Evolutionary conservation across 1,139 yeast species (phyloP).

Genomic region (Yamadazyma buinensis): DNA sequence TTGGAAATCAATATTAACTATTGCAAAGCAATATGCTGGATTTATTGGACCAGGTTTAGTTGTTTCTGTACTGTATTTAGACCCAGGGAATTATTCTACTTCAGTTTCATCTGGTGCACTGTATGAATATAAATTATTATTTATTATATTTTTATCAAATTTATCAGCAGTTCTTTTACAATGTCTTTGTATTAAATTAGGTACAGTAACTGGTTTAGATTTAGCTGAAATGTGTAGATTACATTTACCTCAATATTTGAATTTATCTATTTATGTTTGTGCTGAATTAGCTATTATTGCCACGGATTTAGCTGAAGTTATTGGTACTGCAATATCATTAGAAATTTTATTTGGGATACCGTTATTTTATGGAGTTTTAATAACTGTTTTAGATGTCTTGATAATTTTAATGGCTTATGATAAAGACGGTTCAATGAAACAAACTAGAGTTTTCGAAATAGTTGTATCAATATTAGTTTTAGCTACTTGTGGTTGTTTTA

Average conservation of each 20-base stretch:
- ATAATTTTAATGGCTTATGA: slow-evolving; percentile 65
- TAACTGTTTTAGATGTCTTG: slow-evolving; percentile 71
- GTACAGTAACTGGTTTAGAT: slow-evolving; percentile 76
- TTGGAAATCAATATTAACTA: too few species aligned
- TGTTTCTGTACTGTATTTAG: slow-evolving; percentile 77
- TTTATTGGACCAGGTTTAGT: slow-evolving; percentile 80
- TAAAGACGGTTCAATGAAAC: slow-evolving; percentile 65
- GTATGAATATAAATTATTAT: slow-evolving; percentile 60
- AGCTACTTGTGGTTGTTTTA: slow-evolving; percentile 64
- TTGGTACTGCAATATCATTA: slow-evolving; percentile 74
- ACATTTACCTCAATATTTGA: slow-evolving; percentile 56
- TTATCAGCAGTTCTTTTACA: slow-evolving; percentile 71
- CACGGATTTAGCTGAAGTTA: slow-evolving; percentile 79
- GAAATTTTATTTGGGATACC: slow-evolving; percentile 69
- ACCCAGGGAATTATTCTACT: slow-evolving; percentile 79
- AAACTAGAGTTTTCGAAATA: slow-evolving; percentile 63
- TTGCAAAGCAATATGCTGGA: neutral
- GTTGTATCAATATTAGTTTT: slow-evolving; percentile 61
- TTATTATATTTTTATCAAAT: slow-evolving; percentile 62
- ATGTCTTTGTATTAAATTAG: slow-evolving; percentile 67
- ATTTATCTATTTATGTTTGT: slow-evolving; percentile 53
- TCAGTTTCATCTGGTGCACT: slow-evolving; percentile 79
- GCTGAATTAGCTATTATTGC: slow-evolving; percentile 78
- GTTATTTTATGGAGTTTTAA: slow-evolving; percentile 58
- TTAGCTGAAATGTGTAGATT: slow-evolving; percentile 72